phyloP scores from a whole-genome alignment of 179 eudicot species.

The Corrigiola litoralis region DNA sequence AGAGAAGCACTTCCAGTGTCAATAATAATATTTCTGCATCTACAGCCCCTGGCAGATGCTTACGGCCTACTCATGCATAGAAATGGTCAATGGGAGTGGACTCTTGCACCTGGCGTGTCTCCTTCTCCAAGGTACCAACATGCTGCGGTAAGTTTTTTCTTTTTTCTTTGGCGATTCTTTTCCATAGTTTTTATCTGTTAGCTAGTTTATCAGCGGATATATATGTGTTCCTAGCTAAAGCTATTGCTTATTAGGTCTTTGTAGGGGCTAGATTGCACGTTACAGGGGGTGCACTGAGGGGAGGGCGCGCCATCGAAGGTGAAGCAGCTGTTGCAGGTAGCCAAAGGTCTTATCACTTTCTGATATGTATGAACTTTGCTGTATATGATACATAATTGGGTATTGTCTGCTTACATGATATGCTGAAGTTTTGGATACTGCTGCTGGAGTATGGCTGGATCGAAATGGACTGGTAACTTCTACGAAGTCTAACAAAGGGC shows the following conservation, averaged over 20 bases:
- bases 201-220: neutral
- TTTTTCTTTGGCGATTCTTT: too few relatives aligned
- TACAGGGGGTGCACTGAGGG: constrained; percentile 88
- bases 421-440: constrained; percentile 84
- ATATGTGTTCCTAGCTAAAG: constrained; percentile 15
- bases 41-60: constrained; percentile 94
- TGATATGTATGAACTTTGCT: neutral
- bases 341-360: constrained; percentile 6
- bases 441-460: constrained; percentile 99
- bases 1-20: neutral
- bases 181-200: neutral
- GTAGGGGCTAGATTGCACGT: constrained; percentile 97
- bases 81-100: constrained; percentile 99
- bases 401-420: constrained; percentile 5
- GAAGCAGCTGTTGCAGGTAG: constrained; percentile 87
- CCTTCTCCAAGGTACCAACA: constrained; percentile 98
- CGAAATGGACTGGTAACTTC: constrained; percentile 87
- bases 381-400: constrained; percentile 6
- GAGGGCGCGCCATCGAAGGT: constrained; percentile 91
- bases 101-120: constrained; percentile 98
- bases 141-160: constrained; percentile 92
- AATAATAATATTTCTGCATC: constrained; percentile 18
- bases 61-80: constrained; percentile 97
- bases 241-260: constrained; percentile 62
- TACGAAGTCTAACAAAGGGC: constrained; percentile 54